phyloP scores from a whole-genome alignment of 1,284 basidiomycete genomes.

The Phellopilus nigrolimitatus region DNA sequence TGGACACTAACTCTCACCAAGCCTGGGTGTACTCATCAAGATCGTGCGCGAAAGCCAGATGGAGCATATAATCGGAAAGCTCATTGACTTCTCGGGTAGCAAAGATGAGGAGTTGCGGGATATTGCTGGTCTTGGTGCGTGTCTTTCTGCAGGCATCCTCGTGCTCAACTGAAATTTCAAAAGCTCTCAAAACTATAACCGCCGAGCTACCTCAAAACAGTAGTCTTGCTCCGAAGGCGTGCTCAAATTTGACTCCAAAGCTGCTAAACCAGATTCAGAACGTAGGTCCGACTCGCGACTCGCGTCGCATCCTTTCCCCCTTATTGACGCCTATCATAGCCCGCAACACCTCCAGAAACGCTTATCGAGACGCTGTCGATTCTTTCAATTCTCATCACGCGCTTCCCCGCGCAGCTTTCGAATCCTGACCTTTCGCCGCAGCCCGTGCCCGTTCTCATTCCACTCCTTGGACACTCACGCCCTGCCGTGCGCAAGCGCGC shows the following conservation, averaged over 20 bases:
- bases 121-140: slow-evolving; percentile 86
- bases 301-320: background rate
- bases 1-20: slow-evolving; percentile 29
- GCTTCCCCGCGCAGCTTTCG: slow-evolving; percentile 64
- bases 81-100: slow-evolving; percentile 80
- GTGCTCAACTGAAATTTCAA: background rate
- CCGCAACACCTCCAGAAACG: slow-evolving; percentile 74
- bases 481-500: slow-evolving; percentile 87
- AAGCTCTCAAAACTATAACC: slow-evolving; percentile 93
- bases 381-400: slow-evolving; percentile 84
- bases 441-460: slow-evolving; percentile 69
- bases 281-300: slow-evolving; percentile 41
- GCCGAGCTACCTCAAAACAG: slow-evolving; percentile 81
- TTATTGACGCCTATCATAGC: slow-evolving; percentile 34
- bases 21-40: slow-evolving; percentile 83
- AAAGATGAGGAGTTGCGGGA: slow-evolving; percentile 90
- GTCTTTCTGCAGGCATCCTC: slow-evolving; percentile 7
- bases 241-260: slow-evolving; percentile 82
- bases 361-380: slow-evolving; percentile 88
- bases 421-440: slow-evolving; percentile 42
- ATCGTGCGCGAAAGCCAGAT: slow-evolving; percentile 80
- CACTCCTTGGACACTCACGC: slow-evolving; percentile 71
- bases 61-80: slow-evolving; percentile 80
- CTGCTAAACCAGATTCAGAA: slow-evolving; percentile 73
- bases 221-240: slow-evolving; percentile 74